Evolutionary conservation across 1,284 basidiomycete species (phyloP).

Genomic region (Rhodotorula sp.): DNA sequence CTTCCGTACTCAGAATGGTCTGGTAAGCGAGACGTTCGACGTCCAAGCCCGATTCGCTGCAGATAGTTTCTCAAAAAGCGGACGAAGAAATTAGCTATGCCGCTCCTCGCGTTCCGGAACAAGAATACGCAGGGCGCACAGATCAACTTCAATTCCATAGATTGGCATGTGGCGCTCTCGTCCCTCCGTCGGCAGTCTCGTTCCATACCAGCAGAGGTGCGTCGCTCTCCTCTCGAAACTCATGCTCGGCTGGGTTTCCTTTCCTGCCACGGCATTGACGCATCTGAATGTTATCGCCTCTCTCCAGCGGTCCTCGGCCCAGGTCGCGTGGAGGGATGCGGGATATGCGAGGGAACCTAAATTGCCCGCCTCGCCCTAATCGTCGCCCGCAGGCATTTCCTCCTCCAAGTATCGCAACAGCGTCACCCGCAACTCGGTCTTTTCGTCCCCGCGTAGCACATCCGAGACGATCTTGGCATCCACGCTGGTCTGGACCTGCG

Average conservation of each 20-base stretch:
- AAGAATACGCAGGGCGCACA: slow-evolving; percentile 54
- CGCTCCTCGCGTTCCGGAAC: too few species aligned
- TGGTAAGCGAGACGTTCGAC: slow-evolving; percentile 86
- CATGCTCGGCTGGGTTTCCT: too few species aligned
- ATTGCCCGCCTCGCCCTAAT: not conserved
- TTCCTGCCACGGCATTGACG: too few species aligned
- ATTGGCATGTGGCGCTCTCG: too few species aligned
- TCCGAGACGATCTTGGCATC: slow-evolving; percentile 87
- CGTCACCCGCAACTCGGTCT: slow-evolving; percentile 87
- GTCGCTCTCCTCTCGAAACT: too few species aligned
- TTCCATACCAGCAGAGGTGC: too few species aligned
- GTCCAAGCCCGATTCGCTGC: slow-evolving; percentile 63
- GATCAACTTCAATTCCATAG: slow-evolving; percentile 65
- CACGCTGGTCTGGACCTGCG: slow-evolving; percentile 93
- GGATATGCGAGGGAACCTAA: not conserved
- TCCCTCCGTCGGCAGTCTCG: too few species aligned
- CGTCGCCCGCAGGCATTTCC: slow-evolving; percentile 55
- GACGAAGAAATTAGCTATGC: too few species aligned
- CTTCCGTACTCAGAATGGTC: slow-evolving; percentile 70
- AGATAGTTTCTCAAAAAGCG: too few species aligned
- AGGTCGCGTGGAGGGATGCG: too few species aligned
- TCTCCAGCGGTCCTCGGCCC: too few species aligned
- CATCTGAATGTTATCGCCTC: too few species aligned
- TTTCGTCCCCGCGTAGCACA: slow-evolving; percentile 85
- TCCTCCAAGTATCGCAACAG: slow-evolving; percentile 91